Evolutionary conservation across 768 basidiomycete genomes (phyloP), one percentile per base, ranked within the genome.

Genomic region (Vararia minispora): DNA sequence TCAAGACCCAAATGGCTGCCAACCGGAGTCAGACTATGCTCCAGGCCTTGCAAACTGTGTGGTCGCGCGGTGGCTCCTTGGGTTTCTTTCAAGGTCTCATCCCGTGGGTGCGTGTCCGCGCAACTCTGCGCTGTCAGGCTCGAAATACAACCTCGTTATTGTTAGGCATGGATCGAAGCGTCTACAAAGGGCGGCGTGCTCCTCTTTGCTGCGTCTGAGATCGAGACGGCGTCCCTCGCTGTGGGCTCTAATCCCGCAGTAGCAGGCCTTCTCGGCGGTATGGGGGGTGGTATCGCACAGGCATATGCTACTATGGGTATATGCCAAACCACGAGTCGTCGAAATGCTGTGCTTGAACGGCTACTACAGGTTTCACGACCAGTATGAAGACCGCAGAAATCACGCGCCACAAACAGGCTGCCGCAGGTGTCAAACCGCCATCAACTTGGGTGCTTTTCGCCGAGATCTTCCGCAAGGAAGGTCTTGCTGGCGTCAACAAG

Each of bases 351-450:
- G 13, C 16, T 29, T 41, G 30, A 23, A 37, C 33, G 38, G 25
- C n/a, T 39, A 32, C 39, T 25, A 28, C 48, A 95, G 91, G 94
- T 51, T 90, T 98, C 67, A 94, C 90, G 63, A 97, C 94, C 29
- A 95, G 90, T 62, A 99, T 99, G 95, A 99, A 99, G 65, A 99
- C 95, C 16, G 95, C 76, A 46, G 91, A 94, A 61, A 98, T 98
- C 49, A 97, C 92, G 33, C 81, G 92, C 50, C 83, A 86, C 54
- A 99, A 99, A 62, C 84, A 88, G 51, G 85, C 79, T 17, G 76
- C 81, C 12, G 59, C 72, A 21, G 95, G 95, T 28, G 71, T 79
- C 28, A 81, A 87, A 55, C 88, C 90, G 9, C 83, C 81, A 37
- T 88, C 85, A 37, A 98, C 94, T 2, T 92, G 88, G 79, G 81